Conservation (phyloP, 208 protist species). For the Crithidia thermophila region DNA sequence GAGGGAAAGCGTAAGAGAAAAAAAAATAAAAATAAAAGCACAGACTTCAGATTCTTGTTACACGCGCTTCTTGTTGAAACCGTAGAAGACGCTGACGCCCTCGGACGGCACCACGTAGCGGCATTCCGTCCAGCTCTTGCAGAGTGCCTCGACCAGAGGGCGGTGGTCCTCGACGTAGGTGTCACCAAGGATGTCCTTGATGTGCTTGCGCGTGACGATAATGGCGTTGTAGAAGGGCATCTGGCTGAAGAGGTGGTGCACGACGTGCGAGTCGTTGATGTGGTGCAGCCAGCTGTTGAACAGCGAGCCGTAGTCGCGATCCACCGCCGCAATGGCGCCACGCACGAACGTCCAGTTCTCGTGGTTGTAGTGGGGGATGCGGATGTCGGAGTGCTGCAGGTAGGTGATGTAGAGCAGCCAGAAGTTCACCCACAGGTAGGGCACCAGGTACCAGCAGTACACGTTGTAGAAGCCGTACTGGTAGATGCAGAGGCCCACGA, state of each 20-base stretch:
- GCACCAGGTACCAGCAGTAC: conserved; percentile 76
- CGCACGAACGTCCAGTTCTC: conserved; percentile 94
- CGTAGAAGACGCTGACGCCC: conserved; percentile 73
- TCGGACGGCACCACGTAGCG: conserved; percentile 81
- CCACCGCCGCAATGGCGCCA: conserved; percentile 92
- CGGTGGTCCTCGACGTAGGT: conserved; percentile 70
- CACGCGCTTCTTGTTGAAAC: conserved; percentile 38
- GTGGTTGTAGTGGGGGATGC: conserved; percentile 90
- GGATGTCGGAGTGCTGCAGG: conserved; percentile 94
- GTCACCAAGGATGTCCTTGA: conserved; percentile 68
- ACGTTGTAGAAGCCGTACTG: conserved; percentile 65
- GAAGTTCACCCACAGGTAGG: conserved; percentile 91
- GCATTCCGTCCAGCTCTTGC: conserved; percentile 62
- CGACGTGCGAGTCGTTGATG: conserved; percentile 95
- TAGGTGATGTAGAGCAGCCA: conserved; percentile 94
- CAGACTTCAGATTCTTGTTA: no score
- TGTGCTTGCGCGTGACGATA: conserved; percentile 76
- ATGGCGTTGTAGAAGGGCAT: conserved; percentile 95
- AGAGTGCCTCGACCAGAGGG: conserved; percentile 49
- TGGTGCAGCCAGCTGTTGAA: conserved; percentile 92
- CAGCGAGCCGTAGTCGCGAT: conserved; percentile 86
- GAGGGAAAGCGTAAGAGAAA: no score
- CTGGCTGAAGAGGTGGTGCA: conserved; percentile 95
- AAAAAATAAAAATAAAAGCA: conserved; percentile 3
- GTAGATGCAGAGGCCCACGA: conserved; percentile 42